Conservation (phyloP, 768 basidiomycete species). For the Suillus tomentosus region DNA sequence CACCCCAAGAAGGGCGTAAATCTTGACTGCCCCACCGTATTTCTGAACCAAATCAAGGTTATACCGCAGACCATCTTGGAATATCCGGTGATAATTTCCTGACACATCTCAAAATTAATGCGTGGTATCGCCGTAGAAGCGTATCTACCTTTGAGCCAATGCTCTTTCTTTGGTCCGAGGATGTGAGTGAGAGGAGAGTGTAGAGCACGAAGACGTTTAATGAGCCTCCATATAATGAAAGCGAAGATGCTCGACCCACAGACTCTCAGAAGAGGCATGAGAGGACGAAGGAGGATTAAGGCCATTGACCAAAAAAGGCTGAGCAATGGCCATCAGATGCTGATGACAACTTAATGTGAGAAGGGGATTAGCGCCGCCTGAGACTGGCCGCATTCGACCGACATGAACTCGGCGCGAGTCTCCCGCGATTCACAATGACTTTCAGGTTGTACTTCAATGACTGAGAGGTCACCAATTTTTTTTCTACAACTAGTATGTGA, state of each 20-base stretch:
- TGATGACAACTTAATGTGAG: slow-evolving; percentile 1
- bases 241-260: slow-evolving; percentile 13
- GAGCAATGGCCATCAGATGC: background rate
- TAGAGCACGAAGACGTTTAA: slow-evolving; percentile 12
- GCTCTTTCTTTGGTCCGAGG: slow-evolving; percentile 35
- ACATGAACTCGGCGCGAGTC: background rate
- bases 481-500: background rate
- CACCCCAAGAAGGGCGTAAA: slow-evolving; percentile 39
- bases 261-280: slow-evolving; percentile 12
- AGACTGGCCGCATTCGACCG: background rate
- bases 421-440: background rate
- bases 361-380: background rate
- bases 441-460: background rate
- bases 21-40: slow-evolving; percentile 38
- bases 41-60: slow-evolving; percentile 30
- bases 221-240: slow-evolving; percentile 22
- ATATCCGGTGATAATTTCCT: slow-evolving; percentile 37
- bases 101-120: background rate
- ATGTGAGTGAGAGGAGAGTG: slow-evolving; percentile 25
- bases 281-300: slow-evolving; percentile 1
- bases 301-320: background rate
- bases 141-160: slow-evolving; percentile 36
- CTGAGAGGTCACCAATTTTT: background rate
- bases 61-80: slow-evolving; percentile 36
- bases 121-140: too few relatives aligned